Conservation (phyloP, 2,329 filamentous ascomycete genomes). For the Sporothrix variecibatus region DNA sequence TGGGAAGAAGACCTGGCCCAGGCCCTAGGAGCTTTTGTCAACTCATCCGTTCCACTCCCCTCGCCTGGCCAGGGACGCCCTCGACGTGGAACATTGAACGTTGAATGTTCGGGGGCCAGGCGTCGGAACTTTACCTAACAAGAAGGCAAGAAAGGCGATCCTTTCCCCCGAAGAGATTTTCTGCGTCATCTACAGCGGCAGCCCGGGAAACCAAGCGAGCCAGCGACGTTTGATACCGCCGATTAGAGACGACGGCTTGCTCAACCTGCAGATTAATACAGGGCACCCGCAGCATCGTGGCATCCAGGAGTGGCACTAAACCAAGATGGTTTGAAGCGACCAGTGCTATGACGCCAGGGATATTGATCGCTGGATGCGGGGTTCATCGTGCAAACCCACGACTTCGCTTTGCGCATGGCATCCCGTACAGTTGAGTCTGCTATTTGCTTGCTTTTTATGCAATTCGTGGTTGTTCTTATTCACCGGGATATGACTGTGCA, state of each 20-base stretch:
- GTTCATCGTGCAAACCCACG: background rate
- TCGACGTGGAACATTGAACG: background rate
- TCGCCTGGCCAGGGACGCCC: background rate
- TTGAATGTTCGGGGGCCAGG: background rate
- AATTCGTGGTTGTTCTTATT: background rate
- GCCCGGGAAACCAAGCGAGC: background rate
- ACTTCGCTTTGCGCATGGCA: background rate
- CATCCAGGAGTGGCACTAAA: background rate
- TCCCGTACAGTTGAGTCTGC: background rate
- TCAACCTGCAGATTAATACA: background rate
- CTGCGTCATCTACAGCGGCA: constrained; percentile 8
- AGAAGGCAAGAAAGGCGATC: background rate
- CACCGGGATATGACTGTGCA: background rate
- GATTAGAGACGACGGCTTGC: background rate
- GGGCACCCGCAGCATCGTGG: background rate
- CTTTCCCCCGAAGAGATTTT: background rate
- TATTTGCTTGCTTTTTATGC: background rate
- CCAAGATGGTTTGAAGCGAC: background rate
- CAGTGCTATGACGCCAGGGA: constrained; percentile 15
- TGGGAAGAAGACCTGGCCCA: constrained; percentile 1
- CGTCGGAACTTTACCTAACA: background rate
- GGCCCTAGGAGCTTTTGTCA: background rate
- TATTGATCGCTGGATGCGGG: background rate
- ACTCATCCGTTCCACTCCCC: background rate
- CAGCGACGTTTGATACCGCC: background rate